Evolutionary conservation across 306 rosid genomes (phyloP), one percentile per base, ranked within the genome.

Genomic region (Vigna hirtella): DNA sequence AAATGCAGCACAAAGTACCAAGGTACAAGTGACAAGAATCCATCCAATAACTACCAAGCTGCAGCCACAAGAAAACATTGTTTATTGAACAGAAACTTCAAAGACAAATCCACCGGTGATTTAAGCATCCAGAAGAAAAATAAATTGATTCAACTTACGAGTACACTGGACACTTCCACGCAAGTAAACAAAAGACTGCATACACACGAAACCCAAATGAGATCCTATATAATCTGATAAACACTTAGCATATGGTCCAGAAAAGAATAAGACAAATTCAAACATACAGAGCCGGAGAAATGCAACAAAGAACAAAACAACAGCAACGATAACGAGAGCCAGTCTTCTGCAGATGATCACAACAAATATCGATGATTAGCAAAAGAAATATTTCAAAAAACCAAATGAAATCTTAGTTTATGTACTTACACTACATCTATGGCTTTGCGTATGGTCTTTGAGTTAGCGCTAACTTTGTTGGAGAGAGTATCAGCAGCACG

Each of bases 271-370:
- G 9, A 40, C 3, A 34, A 45, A 78, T 66, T 8, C 3, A 70
- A 57, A 68, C 98, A 17, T 86, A 94, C 98, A 62, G 56, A 89
- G 86, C 57, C 97, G 97, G 38, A 90, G 82, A 66, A 89, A 77
- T 51, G 87, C 70, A 77, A 94, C 47, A 28, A 83, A 4, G 62
- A 94, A 89, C 92, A 90, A 83, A 50, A 82, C 78, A 32, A 90
- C 89, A 24, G 90, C 89, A 30, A 87, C 32, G 16, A 89, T 74
- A 43, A 83, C 72, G 38, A 94, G 95, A 7, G 88, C 78, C 82
- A 84, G 50, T 72, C 89, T 86, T 87, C 98, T 94, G 81, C 83
- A 76, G 2, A 51, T 11, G 2, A 34, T 11, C 67, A 66, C 1
- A 83, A 38, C 30, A 32, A 9, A 55, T 10, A 47, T 7, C 40